Evolutionary conservation across 2,329 filamentous ascomycete genomes (phyloP).

Genomic region (Xylaria sp.): DNA sequence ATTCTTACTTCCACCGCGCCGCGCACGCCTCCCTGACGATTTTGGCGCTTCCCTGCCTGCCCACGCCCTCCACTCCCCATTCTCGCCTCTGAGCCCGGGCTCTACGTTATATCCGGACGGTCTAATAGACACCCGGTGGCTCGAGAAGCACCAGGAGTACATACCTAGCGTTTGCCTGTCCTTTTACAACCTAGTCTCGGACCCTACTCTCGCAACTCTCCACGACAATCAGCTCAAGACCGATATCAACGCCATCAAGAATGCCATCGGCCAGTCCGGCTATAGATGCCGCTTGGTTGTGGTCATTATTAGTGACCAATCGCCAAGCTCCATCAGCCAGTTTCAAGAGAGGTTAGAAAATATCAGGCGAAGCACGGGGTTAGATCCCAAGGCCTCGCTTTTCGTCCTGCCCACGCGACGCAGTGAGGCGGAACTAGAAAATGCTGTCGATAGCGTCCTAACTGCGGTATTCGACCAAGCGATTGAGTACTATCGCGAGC

Average conservation of each 20-base stretch:
- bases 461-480: conserved; percentile 72
- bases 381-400: conserved; percentile 78
- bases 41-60: conserved; percentile 51
- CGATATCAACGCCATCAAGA: conserved; percentile 79
- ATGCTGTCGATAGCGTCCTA: conserved; percentile 74
- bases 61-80: conserved; percentile 79
- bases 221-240: conserved; percentile 85
- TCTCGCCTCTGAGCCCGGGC: conserved; percentile 84
- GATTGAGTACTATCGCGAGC: conserved; percentile 89
- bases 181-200: conserved; percentile 77
- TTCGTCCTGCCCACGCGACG: conserved; percentile 81
- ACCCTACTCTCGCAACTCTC: conserved; percentile 73
- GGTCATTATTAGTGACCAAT: conserved; percentile 75
- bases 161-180: conserved; percentile 80
- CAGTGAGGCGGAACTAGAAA: conserved; percentile 70
- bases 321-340: conserved; percentile 57
- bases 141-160: conserved; percentile 84
- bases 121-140: conserved; percentile 78
- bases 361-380: conserved; percentile 76
- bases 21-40: conserved; percentile 55
- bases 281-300: conserved; percentile 80
- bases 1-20: conserved; percentile 59
- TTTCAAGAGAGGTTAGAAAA: conserved; percentile 71
- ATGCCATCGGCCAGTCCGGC: conserved; percentile 66
- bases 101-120: conserved; percentile 90